phyloP scores from a whole-genome alignment of 164 flowering plant genomes.

The grape (Vitis vinifera) region DNA sequence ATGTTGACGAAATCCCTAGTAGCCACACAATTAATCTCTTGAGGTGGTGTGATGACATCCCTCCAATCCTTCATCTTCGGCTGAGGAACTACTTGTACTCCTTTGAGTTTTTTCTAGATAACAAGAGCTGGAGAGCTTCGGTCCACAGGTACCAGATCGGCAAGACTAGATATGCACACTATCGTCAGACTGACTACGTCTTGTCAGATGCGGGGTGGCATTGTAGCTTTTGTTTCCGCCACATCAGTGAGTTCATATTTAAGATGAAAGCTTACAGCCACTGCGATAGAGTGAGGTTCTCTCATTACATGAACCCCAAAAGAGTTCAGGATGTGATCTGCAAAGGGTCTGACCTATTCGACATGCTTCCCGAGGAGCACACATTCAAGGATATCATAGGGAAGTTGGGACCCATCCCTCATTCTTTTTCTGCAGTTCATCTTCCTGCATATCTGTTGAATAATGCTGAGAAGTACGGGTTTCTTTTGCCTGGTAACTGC shows the following conservation, averaged over 20 bases:
- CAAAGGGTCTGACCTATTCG: constrained; percentile 73
- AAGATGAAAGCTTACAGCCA: constrained; percentile 99
- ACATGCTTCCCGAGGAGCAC: constrained; percentile 95
- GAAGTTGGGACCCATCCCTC: constrained; percentile 81
- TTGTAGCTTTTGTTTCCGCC: constrained; percentile 93
- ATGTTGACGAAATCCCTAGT: constrained; percentile 93
- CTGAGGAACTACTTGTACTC: constrained; percentile 81
- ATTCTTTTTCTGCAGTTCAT: constrained; percentile 81
- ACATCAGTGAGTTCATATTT: constrained; percentile 74
- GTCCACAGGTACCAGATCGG: constrained; percentile 67
- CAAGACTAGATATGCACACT: constrained; percentile 84
- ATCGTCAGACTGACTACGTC: constrained; percentile 63
- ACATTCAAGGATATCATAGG: constrained; percentile 84
- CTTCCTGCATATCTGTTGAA: constrained; percentile 69
- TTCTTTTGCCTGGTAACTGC: constrained; percentile 87
- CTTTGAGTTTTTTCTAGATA: constrained; percentile 64
- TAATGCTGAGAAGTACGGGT: constrained; percentile 69
- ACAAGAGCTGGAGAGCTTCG: constrained; percentile 89
- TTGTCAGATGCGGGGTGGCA: constrained; percentile 95
- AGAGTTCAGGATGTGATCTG: constrained; percentile 82
- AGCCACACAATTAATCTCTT: constrained; percentile 79
- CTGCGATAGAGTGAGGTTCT: constrained; percentile 70
- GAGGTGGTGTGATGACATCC: constrained; percentile 92
- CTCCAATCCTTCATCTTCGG: constrained; percentile 73
- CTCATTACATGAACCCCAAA: constrained; percentile 62